Evolutionary conservation across 176 grass and related monocot species (phyloP).

Genomic region (Puya raimondii): DNA sequence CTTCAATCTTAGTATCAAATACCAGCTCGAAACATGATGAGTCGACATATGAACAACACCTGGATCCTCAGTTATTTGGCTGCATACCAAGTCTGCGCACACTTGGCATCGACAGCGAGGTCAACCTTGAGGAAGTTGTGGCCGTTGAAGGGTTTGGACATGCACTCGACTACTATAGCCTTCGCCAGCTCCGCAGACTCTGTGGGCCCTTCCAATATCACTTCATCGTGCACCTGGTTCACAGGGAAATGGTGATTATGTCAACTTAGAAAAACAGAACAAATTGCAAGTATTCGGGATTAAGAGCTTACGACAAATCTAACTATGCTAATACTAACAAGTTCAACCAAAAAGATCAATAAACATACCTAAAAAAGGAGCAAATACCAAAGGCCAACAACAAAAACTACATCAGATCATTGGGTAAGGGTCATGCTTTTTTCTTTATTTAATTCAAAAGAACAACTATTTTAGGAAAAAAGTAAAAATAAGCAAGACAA

Average conservation of each 20-base stretch:
- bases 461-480: too few species aligned
- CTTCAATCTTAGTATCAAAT: too few species aligned
- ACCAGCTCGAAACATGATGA: neutral
- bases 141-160: slow-evolving; percentile 86
- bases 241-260: neutral
- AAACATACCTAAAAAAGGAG: neutral
- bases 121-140: slow-evolving; percentile 70
- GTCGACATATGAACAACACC: neutral
- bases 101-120: slow-evolving; percentile 91
- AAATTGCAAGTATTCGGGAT: too few species aligned
- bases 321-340: too few species aligned
- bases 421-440: neutral
- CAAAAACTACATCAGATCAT: neutral
- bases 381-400: neutral
- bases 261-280: neutral
- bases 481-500: too few species aligned
- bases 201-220: slow-evolving; percentile 88
- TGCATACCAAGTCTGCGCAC: slow-evolving; percentile 83
- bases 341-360: neutral
- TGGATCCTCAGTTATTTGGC: slow-evolving; percentile 45
- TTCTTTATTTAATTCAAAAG: too few species aligned
- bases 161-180: slow-evolving; percentile 82
- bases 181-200: slow-evolving; percentile 87
- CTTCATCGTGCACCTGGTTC: slow-evolving; percentile 89
- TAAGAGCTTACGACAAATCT: too few species aligned